phyloP scores from a whole-genome alignment of 1,139 yeast genomes.

The Spathaspora jeffriesii region DNA sequence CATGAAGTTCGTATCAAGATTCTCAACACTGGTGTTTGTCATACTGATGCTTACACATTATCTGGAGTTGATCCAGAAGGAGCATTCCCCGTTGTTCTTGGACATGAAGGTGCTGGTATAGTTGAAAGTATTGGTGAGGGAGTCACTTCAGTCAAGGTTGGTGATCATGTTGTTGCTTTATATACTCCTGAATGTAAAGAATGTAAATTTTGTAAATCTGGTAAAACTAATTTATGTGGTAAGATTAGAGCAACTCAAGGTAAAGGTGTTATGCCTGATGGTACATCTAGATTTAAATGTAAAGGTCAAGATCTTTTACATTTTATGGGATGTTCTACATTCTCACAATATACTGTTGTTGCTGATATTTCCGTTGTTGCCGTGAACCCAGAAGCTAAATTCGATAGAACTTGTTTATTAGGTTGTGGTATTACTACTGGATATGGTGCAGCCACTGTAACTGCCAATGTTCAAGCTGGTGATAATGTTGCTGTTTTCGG shows the following conservation, averaged over 20 bases:
- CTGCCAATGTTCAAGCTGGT: slow-evolving; percentile 90
- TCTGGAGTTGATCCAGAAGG: slow-evolving; percentile 98
- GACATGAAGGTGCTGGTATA: slow-evolving; percentile 97
- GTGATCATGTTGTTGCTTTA: slow-evolving; percentile 88
- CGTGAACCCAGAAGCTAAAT: slow-evolving; percentile 78
- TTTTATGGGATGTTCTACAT: slow-evolving; percentile 98
- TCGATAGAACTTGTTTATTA: slow-evolving; percentile 85
- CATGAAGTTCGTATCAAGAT: slow-evolving; percentile 96
- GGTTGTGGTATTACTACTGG: slow-evolving; percentile 99
- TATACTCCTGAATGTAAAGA: slow-evolving; percentile 97
- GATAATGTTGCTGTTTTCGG: slow-evolving; percentile 97
- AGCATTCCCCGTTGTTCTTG: slow-evolving; percentile 86
- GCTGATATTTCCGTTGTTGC: slow-evolving; percentile 98
- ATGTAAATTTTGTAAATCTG: slow-evolving; percentile 93
- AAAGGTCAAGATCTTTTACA: slow-evolving; percentile 85
- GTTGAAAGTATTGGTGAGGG: slow-evolving; percentile 95
- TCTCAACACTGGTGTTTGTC: slow-evolving; percentile 92
- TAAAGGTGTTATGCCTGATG: slow-evolving; percentile 67
- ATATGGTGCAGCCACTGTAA: slow-evolving; percentile 94
- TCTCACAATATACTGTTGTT: slow-evolving; percentile 95
- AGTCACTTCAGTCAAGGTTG: slow-evolving; percentile 80
- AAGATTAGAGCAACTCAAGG: slow-evolving; percentile 68
- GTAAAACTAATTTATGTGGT: slow-evolving; percentile 94
- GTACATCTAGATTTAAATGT: slow-evolving; percentile 82
- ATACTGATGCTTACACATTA: slow-evolving; percentile 96